Conservation (phyloP, 306 rosid species). For the Elaeagnus macrophylla region DNA sequence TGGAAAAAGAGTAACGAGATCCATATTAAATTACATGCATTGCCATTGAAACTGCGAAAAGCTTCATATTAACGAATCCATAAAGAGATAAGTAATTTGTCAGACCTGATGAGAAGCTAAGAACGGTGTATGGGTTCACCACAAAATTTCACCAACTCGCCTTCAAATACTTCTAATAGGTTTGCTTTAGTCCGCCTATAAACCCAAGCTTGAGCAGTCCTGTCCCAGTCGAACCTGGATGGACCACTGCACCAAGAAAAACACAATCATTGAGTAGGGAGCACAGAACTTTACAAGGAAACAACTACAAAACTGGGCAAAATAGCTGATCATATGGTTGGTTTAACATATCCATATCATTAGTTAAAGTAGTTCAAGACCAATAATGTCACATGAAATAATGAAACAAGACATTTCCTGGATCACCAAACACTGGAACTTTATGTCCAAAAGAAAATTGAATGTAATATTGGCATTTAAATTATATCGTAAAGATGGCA, state of each 20-base stretch:
- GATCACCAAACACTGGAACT: neutral
- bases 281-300: neutral
- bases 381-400: no score
- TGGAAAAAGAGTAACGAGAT: no score
- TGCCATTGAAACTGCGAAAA: no score
- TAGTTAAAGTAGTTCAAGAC: no score
- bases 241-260: constrained; percentile 62
- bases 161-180: constrained; percentile 43
- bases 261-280: neutral
- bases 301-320: neutral
- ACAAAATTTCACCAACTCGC: constrained; percentile 58
- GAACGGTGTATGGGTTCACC: constrained; percentile 59
- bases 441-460: no score
- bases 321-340: neutral
- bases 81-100: no score
- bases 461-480: no score
- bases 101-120: constrained; percentile 2
- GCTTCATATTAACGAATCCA: no score
- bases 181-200: constrained; percentile 66
- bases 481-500: neutral
- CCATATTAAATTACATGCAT: no score
- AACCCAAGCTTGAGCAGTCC: constrained; percentile 52
- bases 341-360: no score
- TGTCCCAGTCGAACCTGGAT: constrained; percentile 85
- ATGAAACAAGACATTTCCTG: no score